phyloP scores from a whole-genome alignment of 2,329 filamentous ascomycete species.

The Aspergillus versicolor region DNA sequence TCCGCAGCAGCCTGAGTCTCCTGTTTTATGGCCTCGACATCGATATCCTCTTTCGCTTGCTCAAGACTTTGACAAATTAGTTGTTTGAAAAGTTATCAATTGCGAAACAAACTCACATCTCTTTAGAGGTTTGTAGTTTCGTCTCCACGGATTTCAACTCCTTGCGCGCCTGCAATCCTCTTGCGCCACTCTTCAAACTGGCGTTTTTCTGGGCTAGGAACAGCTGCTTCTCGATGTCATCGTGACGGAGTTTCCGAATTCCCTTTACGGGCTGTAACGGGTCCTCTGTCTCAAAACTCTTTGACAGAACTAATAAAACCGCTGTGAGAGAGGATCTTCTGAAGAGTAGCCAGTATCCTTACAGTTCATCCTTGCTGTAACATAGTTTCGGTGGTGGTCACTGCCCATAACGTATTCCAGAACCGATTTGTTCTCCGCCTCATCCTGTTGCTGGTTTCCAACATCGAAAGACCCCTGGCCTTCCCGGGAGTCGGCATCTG shows the following conservation, averaged over 20 bases:
- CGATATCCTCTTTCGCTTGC: constrained; percentile 58
- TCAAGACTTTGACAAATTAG: constrained; percentile 35
- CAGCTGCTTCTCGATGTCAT: constrained; percentile 61
- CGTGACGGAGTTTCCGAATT: constrained; percentile 62
- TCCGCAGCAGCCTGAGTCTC: constrained; percentile 71
- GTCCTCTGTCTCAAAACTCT: constrained; percentile 60
- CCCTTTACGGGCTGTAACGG: constrained; percentile 59
- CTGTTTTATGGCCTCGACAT: constrained; percentile 55
- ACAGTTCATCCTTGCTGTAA: constrained; percentile 63
- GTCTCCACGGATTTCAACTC: constrained; percentile 68
- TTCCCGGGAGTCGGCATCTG: constrained; percentile 40
- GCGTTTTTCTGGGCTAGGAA: constrained; percentile 73
- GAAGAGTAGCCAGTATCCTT: constrained; percentile 17
- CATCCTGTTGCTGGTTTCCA: constrained; percentile 7
- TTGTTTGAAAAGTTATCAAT: neutral
- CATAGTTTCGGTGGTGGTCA: constrained; percentile 50
- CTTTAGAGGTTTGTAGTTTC: constrained; percentile 58
- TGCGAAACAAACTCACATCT: constrained; percentile 43
- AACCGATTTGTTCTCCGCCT: constrained; percentile 48
- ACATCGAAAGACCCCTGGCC: constrained; percentile 19
- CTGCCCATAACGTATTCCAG: constrained; percentile 65
- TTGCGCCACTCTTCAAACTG: constrained; percentile 68
- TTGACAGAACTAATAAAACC: constrained; percentile 51
- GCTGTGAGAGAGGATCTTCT: neutral
- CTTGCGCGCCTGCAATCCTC: constrained; percentile 76